Evolutionary conservation across 345 rosid genomes (phyloP), one percentile per base, ranked within the genome.

Genomic region (thale cress (Arabidopsis thaliana)): DNA sequence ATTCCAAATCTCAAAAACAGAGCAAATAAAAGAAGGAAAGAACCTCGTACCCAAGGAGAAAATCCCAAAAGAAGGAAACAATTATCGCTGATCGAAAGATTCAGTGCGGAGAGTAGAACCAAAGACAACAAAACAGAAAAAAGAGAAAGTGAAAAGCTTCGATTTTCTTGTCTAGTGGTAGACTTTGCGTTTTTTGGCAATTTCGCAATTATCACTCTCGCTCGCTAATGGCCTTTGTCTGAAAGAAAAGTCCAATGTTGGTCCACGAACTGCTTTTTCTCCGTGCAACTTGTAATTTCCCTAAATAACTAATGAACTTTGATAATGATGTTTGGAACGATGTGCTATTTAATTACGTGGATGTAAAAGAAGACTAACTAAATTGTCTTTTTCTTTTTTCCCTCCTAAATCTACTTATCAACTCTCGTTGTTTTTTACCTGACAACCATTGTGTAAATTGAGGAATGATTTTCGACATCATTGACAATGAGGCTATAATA

Each of bases 191-290:
- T 28, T 28, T 59, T 69, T 30, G 64, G 79, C 28, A 24, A 59
- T 51, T 51, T 68, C 66, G 53, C 59, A 77, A 38, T 71, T 64
- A 77, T 71, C 80, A 71, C 53, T 70, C 61, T 58, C 38, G 67
- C 61, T 58, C 38, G 67, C 80, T 53, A 63, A 57, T 57, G 45
- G 46, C 45, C 32, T 8, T 10, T 14, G 62, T 42, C 30, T 4
- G 4, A 51, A 42, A 14, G 41, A 63, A 62, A 77, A 45, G 25
- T 55, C 65, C 60, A 38, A 55, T 69, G 40, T 30, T 77, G 71
- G 65, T 71, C 76, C 76, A 71, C 28, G 8, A 68, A 68, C 37
- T 51, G 63, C 74, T 68, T 75, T 75, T 59, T 38, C 10, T 67
- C 49, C 61, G 56, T 56, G 67, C 40, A 11, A 38, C 62, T 71